Percentiles rank a stretch among this genome's conserved stretches.
These are phyloP conservation scores for Paramicrosporidium saccamoebae DNA, from an alignment of 371 early-diverging fungal species.

Conservation along the genomic window DNA sequence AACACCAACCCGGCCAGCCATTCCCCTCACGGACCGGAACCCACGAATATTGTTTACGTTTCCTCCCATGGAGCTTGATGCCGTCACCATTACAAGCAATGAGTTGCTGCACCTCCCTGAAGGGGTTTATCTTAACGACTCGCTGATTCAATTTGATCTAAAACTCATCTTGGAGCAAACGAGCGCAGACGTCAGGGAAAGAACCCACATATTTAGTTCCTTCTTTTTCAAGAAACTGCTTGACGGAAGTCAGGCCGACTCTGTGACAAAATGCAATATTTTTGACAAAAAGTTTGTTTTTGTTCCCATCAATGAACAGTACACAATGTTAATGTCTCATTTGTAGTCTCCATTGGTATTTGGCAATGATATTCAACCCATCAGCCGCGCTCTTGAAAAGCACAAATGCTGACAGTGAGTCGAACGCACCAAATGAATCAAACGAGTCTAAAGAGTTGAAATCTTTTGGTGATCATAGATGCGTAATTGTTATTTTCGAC, in stretches of 20 bases:
- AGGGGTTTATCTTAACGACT: slow-evolving; percentile 25
- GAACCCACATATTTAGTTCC: slow-evolving; percentile 15
- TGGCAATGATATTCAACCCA: slow-evolving; percentile 22
- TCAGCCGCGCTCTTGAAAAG: too few species aligned
- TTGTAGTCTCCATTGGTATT: slow-evolving; percentile 32
- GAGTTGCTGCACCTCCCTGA: slow-evolving; percentile 12
- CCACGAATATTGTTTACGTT: too few species aligned
- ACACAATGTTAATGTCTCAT: not conserved
- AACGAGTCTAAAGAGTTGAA: too few species aligned
- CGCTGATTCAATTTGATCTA: slow-evolving; percentile 22
- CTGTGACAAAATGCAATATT: too few species aligned
- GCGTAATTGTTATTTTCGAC: slow-evolving; percentile 13
- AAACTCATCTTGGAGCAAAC: slow-evolving; percentile 7
- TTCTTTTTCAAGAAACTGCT: slow-evolving; percentile 11
- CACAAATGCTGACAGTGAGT: too few species aligned
- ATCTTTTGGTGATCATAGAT: slow-evolving; percentile 1
- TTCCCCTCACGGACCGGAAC: too few species aligned
- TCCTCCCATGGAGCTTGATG: slow-evolving; percentile 3
- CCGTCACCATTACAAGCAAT: slow-evolving; percentile 9
- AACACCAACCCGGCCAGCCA: too few species aligned
- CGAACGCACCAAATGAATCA: too few species aligned
- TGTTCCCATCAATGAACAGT: slow-evolving; percentile 28
- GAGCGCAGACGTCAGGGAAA: slow-evolving; percentile 4
- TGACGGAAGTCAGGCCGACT: not conserved
- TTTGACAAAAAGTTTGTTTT: slow-evolving; percentile 16